Conservation (phyloP, 768 basidiomycete genomes). For the Mycena filopes region DNA sequence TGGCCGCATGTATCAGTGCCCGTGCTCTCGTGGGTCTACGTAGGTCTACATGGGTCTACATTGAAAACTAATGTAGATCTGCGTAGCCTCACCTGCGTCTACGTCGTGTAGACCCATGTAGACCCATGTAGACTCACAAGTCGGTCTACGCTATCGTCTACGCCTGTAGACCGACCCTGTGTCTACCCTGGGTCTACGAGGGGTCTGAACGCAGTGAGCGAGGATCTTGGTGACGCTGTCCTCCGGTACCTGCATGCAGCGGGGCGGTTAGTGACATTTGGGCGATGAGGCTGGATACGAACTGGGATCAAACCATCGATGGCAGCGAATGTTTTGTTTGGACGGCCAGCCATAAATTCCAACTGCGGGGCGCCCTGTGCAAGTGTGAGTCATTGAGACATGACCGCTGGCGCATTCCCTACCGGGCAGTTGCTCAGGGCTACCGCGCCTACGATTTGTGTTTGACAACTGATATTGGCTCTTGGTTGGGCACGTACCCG, state of each 20-base stretch:
- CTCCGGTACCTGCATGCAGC: constrained; percentile 11
- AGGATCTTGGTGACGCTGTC: constrained; percentile 41
- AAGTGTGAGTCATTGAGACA: neutral
- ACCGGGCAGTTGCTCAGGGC: constrained; percentile 47
- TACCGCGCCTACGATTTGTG: constrained; percentile 37
- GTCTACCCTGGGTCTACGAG: too few species aligned
- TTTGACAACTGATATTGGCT: neutral
- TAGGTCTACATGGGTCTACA: too few species aligned
- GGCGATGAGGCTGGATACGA: neutral
- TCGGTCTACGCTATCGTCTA: too few species aligned
- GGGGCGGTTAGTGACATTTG: neutral
- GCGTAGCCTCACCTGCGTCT: too few species aligned
- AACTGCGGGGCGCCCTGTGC: constrained; percentile 42
- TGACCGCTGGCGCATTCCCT: neutral
- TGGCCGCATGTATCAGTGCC: too few species aligned
- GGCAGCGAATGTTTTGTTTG: constrained; percentile 35
- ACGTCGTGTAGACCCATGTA: too few species aligned
- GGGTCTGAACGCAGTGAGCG: too few species aligned
- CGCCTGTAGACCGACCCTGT: too few species aligned
- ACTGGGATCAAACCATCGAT: constrained; percentile 36
- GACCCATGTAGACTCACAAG: too few species aligned
- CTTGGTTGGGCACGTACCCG: too few species aligned
- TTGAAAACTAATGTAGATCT: too few species aligned
- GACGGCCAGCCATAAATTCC: constrained; percentile 43
- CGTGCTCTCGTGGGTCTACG: too few species aligned